phyloP scores from a whole-genome alignment of 2,329 filamentous ascomycete species.

The Sarocladiaceae sp. region DNA sequence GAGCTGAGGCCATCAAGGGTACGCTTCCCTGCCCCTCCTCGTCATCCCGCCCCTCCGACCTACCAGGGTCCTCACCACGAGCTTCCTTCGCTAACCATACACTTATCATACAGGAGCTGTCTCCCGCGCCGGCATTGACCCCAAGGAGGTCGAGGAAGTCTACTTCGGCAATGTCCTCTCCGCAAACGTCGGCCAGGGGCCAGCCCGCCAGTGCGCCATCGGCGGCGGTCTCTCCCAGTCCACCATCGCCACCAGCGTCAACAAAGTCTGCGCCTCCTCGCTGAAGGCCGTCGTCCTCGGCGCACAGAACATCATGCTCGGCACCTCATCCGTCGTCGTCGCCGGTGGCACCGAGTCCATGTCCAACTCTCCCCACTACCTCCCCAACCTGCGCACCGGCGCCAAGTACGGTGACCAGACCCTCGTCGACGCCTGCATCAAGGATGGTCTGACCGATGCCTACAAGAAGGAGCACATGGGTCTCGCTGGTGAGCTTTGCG shows the following conservation, averaged over 20 bases:
- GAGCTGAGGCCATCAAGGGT: constrained; percentile 91
- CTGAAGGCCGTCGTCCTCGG: constrained; percentile 93
- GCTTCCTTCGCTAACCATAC: constrained; percentile 11
- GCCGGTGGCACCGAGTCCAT: constrained; percentile 97
- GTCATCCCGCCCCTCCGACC: not conserved
- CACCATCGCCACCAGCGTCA: constrained; percentile 86
- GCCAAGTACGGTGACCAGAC: constrained; percentile 92
- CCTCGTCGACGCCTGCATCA: constrained; percentile 85
- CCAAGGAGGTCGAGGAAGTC: constrained; percentile 89
- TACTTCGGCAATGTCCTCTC: constrained; percentile 93
- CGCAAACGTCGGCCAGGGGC: constrained; percentile 93
- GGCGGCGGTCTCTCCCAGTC: constrained; percentile 77
- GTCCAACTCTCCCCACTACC: constrained; percentile 97
- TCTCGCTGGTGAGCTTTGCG: constrained; percentile 86
- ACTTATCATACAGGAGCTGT: constrained; percentile 58
- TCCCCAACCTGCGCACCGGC: constrained; percentile 78
- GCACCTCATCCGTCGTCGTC: constrained; percentile 87
- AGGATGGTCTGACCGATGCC: constrained; percentile 91
- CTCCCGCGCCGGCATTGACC: constrained; percentile 81
- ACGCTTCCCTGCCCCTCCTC: constrained; percentile 20
- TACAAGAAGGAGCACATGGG: constrained; percentile 99
- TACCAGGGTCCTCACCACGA: not conserved
- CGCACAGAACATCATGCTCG: constrained; percentile 95
- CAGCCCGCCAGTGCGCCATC: constrained; percentile 90
- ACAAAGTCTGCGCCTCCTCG: constrained; percentile 97